A percentile compares a stretch with the other conserved stretches of the same genome.
phyloP scores from a whole-genome alignment of 2,329 filamentous ascomycete genomes.

The Aspergillus sp. region DNA sequence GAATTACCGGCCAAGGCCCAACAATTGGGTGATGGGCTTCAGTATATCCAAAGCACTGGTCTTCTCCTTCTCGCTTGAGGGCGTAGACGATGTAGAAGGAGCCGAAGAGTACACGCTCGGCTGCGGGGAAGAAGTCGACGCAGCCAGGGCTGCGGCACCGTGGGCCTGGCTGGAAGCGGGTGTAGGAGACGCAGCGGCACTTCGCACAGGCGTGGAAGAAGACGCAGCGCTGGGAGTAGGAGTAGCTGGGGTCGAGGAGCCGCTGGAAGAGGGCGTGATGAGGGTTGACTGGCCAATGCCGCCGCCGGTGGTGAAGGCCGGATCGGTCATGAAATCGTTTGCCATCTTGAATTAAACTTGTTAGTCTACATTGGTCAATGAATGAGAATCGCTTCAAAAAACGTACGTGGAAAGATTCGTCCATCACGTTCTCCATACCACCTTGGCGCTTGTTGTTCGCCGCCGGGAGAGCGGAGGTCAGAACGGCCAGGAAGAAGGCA shows the following conservation, averaged over 20 bases:
- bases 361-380: neutral
- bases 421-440: neutral
- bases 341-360: neutral
- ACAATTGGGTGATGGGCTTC: too few species aligned
- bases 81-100: neutral
- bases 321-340: conserved; percentile 10
- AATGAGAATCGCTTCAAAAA: neutral
- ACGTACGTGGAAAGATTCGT: conserved; percentile 1
- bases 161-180: neutral
- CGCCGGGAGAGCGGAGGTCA: conserved; percentile 22
- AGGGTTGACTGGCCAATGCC: conserved; percentile 4
- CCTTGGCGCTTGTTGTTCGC: neutral
- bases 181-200: neutral
- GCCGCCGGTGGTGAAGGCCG: conserved; percentile 1
- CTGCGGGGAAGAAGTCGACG: neutral
- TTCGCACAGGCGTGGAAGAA: too few species aligned
- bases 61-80: neutral
- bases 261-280: neutral
- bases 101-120: neutral
- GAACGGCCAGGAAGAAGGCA: conserved; percentile 22
- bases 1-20: too few species aligned
- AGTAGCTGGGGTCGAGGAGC: too few species aligned
- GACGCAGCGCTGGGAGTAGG: too few species aligned
- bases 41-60: too few species aligned
- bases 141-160: too few species aligned